phyloP scores from a whole-genome alignment of 2,329 filamentous ascomycete species.

The Epichloe coenophiala region DNA sequence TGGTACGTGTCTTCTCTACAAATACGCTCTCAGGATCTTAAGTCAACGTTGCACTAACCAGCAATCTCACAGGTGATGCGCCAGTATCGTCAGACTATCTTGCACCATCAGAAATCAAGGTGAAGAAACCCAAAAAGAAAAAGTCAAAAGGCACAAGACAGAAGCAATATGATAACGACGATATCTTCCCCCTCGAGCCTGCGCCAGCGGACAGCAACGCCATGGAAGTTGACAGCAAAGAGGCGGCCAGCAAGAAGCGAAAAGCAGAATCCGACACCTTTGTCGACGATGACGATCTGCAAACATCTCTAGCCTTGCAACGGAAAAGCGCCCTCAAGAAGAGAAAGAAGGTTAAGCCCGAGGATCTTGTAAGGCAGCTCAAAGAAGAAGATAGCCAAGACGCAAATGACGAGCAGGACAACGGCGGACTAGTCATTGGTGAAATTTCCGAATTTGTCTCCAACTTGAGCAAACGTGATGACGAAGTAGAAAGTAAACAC shows the following conservation, averaged over 20 bases:
- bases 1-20: conserved; percentile 23
- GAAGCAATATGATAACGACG: conserved; percentile 51
- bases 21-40: neutral
- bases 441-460: conserved; percentile 93
- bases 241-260: conserved; percentile 42
- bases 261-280: conserved; percentile 54
- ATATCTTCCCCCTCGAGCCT: conserved; percentile 35
- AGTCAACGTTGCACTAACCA: neutral
- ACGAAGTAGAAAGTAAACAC: conserved; percentile 40
- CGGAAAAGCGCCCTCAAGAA: conserved; percentile 78
- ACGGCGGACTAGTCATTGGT: conserved; percentile 70
- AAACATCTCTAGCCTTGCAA: conserved; percentile 73
- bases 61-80: conserved; percentile 10
- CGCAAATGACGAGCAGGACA: conserved; percentile 21
- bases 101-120: conserved; percentile 73
- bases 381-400: conserved; percentile 42
- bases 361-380: conserved; percentile 75
- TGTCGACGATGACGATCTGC: conserved; percentile 85
- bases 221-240: conserved; percentile 68
- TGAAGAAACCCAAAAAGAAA: conserved; percentile 93
- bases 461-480: conserved; percentile 58
- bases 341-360: conserved; percentile 72
- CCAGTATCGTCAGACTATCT: conserved; percentile 66
- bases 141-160: conserved; percentile 65
- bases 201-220: conserved; percentile 26